Evolutionary conservation across 148 eudicot genomes (phyloP).

Genomic region (Rhododendron griersonianum): DNA sequence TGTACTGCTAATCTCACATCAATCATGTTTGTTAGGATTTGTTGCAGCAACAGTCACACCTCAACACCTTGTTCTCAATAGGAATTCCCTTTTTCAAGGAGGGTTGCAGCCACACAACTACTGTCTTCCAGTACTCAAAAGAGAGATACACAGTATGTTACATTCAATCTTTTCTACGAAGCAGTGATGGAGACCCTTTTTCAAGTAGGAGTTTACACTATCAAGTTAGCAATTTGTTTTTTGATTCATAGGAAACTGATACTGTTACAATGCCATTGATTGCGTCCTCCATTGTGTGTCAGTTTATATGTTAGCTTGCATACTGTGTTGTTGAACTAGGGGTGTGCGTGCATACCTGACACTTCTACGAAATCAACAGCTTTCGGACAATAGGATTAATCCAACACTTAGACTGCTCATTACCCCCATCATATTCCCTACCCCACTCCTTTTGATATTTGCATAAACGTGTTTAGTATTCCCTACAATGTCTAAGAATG

Average conservation of each 20-base stretch:
- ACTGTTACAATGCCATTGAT: background rate
- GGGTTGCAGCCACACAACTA: constrained; percentile 90
- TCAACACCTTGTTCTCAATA: constrained; percentile 87
- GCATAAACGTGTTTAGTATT: background rate
- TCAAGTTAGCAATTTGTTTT: background rate
- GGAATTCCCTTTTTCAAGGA: constrained; percentile 92
- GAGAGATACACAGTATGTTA: constrained; percentile 76
- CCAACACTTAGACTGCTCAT: background rate
- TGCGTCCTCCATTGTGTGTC: background rate
- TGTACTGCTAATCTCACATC: constrained; percentile 1
- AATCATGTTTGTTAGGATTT: constrained; percentile 38
- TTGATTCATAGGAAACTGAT: background rate
- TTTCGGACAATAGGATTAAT: background rate
- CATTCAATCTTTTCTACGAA: background rate
- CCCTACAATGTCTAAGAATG: background rate
- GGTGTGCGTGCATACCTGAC: background rate
- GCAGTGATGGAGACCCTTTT: background rate
- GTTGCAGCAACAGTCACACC: constrained; percentile 97
- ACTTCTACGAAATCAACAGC: background rate
- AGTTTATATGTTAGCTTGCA: background rate
- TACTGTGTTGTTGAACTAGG: background rate
- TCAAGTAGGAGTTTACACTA: background rate
- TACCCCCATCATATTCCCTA: background rate
- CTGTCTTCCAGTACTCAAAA: constrained; percentile 92
- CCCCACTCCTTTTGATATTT: background rate